phyloP scores from a whole-genome alignment of 1,284 basidiomycete genomes.

The Cutaneotrichosporon mucoides region DNA sequence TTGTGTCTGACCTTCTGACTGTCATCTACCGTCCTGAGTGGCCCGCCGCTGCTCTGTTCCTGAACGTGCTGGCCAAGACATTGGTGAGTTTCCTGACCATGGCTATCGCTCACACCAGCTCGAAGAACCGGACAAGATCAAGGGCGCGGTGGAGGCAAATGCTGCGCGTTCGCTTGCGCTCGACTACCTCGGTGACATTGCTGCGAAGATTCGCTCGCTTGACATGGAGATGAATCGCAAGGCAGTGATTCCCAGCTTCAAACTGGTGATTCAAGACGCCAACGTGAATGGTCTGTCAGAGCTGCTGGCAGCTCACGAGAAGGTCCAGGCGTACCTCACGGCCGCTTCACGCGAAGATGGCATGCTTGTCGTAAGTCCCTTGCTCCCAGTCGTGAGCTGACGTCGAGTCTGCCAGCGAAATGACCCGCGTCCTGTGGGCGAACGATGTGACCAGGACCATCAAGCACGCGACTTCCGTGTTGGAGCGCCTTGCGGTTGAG shows the following conservation, averaged over 20 bases:
- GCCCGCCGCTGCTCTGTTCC: conserved; percentile 81
- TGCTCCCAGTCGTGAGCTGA: conserved; percentile 1
- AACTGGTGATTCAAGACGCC: conserved; percentile 62
- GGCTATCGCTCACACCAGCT: conserved; percentile 50
- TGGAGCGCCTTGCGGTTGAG: conserved; percentile 32
- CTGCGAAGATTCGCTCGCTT: conserved; percentile 66
- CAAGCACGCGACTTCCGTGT: conserved; percentile 24
- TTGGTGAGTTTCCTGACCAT: conserved; percentile 58
- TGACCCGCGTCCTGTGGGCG: conserved; percentile 34
- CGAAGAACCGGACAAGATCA: conserved; percentile 76
- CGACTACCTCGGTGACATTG: conserved; percentile 90
- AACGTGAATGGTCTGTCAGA: conserved; percentile 57
- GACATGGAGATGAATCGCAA: conserved; percentile 22
- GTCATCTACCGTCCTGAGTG: conserved; percentile 94
- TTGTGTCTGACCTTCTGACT: conserved; percentile 80
- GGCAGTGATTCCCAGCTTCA: conserved; percentile 54
- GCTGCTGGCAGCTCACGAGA: conserved; percentile 51
- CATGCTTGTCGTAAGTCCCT: conserved; percentile 25
- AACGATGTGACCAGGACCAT: conserved; percentile 35
- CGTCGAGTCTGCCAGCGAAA: conserved; percentile 29
- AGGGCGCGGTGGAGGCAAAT: conserved; percentile 67
- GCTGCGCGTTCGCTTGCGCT: conserved; percentile 81
- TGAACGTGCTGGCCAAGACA: conserved; percentile 70
- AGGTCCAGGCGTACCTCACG: conserved; percentile 53
- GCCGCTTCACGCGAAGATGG: conserved; percentile 31